Base-by-base conservation (phyloP, 2,329 filamentous ascomycete genomes). In the Coniochaeta sp. region DNA sequence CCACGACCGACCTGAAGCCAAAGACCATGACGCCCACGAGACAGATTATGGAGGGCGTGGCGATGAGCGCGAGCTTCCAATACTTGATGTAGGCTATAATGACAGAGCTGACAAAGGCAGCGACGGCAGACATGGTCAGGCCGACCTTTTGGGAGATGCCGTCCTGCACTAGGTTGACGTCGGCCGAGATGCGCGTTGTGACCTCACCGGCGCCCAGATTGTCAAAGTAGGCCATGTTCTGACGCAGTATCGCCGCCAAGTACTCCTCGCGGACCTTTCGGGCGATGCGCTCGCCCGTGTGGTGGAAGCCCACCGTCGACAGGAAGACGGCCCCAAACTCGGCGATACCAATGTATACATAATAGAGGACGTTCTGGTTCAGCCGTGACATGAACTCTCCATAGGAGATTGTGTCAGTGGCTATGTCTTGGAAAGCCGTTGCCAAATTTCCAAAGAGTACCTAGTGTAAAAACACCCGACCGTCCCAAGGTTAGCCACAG, bases 1-100 rank as follows among this genome's bases (percentile, higher is more conserved):
- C 89, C 63, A 95, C 74, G 60, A 95, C 85, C 61, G 89, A n/a
- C n/a, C n/a, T n/a, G n/a, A n/a, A n/a, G n/a, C n/a, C n/a, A n/a
- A n/a, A n/a, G n/a, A n/a, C n/a, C n/a, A n/a, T n/a, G n/a, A n/a
- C n/a, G n/a, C n/a, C n/a, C n/a, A n/a, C n/a, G n/a, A 87, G 4
- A 71, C 73, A 3, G 86, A 88, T 12, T 86, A 96, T 83, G 1
- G 87, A 89, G 0, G 87, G 91, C n/a, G 82, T 77, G 30, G 95
- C 78, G 57, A 97, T 96, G 49, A 96, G 71, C 0, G 92, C 92
- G 55, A 96, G 74, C 67, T 91, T 95, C 88, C 91, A 96, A 67
- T 87, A 92, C 61, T 89, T 87, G 68, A 91, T 70, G 65, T 95
- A 96, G 2, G 87, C 89, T 57, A 97, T 91, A 51, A 96, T 75